A percentile compares a stretch with the other conserved stretches of the same genome.
Conservation (phyloP, 169 alveolate species). For the Cyclospora cayetanensis region DNA sequence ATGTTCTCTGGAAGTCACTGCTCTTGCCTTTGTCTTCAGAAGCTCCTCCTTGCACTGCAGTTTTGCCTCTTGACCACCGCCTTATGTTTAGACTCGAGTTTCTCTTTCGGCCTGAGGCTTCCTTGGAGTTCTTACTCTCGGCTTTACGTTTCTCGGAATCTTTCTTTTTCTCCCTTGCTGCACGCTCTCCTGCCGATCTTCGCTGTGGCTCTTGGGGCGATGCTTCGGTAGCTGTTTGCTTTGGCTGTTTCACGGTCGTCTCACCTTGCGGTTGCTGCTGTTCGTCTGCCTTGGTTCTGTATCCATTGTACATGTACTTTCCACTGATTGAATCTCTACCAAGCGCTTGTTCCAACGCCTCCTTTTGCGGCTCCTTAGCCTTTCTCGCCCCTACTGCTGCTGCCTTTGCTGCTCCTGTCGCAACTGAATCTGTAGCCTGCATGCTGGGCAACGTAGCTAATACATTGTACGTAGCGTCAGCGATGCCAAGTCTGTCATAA, state of each 20-base stretch:
- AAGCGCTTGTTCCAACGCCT: not conserved
- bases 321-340: not conserved
- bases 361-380: not conserved
- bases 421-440: not conserved
- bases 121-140: too few species aligned
- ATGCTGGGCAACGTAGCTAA: not conserved
- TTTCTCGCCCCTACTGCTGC: conserved; percentile 29
- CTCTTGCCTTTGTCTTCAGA: not conserved
- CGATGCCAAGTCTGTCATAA: not conserved
- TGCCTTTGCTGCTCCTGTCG: not conserved
- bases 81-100: not conserved
- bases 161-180: not conserved
- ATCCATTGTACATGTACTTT: conserved; percentile 8
- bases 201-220: conserved; percentile 7
- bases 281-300: not conserved
- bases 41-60: not conserved
- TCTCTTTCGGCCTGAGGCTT: too few species aligned
- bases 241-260: too few species aligned
- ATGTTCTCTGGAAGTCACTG: not conserved
- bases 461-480: not conserved
- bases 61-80: not conserved
- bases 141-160: too few species aligned
- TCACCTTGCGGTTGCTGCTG: not conserved
- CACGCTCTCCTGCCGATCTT: not conserved
- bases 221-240: too few species aligned